These are phyloP conservation scores for Crithidia expoeki DNA, from an alignment of 208 protist species.

Conservation along the genomic window DNA sequence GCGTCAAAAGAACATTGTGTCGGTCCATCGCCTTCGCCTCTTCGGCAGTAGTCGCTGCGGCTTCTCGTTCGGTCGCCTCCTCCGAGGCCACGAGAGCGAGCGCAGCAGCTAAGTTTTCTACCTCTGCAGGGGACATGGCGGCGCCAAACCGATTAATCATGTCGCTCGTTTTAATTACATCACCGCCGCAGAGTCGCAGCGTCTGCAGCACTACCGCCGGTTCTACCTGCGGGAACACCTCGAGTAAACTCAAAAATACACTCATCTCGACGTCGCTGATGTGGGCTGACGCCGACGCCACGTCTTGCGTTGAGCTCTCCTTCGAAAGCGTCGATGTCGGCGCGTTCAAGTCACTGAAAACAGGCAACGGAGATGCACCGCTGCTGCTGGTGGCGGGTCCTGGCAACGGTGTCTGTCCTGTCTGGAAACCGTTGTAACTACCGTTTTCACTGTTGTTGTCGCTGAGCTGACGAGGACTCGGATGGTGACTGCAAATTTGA, in stretches of 20 bases:
- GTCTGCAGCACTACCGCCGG: constrained; percentile 56
- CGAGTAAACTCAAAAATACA: constrained; percentile 49
- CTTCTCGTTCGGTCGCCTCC: constrained; percentile 47
- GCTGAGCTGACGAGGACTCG: not conserved
- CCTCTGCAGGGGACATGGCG: constrained; percentile 4
- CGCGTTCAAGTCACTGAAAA: constrained; percentile 6
- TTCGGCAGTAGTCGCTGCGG: constrained; percentile 13
- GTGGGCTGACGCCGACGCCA: not conserved
- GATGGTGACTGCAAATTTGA: not conserved
- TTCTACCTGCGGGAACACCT: constrained; percentile 57
- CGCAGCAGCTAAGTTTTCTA: constrained; percentile 32
- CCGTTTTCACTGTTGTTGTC: not conserved
- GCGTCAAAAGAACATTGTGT: constrained; percentile 65
- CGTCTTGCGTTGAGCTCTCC: not conserved
- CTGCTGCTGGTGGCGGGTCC: too few species aligned
- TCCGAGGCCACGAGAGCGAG: constrained; percentile 51
- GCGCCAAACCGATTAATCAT: constrained; percentile 32
- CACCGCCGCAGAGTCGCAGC: constrained; percentile 52
- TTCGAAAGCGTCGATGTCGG: constrained; percentile 1
- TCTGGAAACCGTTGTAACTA: not conserved
- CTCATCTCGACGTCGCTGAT: constrained; percentile 39
- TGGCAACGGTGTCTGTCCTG: not conserved
- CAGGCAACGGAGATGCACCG: constrained; percentile 2
- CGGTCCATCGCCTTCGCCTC: constrained; percentile 20
- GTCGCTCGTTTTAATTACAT: constrained; percentile 42